Percentiles rank a stretch among this genome's conserved stretches.
These are phyloP conservation scores for Microsporum canis DNA, from an alignment of 2,329 filamentous ascomycete genomes.

Conservation along the genomic window DNA sequence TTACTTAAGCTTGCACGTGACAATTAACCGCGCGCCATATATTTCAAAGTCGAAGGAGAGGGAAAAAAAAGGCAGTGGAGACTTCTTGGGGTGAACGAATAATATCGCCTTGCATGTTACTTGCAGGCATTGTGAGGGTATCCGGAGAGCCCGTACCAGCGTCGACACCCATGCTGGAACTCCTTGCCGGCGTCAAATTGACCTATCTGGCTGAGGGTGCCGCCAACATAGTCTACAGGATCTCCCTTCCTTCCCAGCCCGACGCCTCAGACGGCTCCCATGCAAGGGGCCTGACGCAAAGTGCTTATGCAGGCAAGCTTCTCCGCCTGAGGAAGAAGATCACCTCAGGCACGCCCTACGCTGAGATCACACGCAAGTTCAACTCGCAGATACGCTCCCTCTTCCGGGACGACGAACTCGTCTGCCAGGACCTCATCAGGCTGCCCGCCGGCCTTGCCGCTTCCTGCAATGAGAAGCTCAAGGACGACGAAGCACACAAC, in stretches of 20 bases:
- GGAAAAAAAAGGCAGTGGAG: background rate
- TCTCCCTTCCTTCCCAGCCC: conserved; percentile 31
- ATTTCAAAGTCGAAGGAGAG: background rate
- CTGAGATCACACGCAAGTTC: conserved; percentile 33
- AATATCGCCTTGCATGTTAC: background rate
- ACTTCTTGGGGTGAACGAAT: background rate
- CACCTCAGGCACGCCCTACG: conserved; percentile 42
- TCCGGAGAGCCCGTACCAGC: background rate
- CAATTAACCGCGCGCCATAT: background rate
- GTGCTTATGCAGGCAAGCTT: conserved; percentile 35
- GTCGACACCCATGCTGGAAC: conserved; percentile 20
- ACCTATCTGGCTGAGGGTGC: conserved; percentile 55
- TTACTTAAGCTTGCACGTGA: background rate
- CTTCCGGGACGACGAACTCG: conserved; percentile 45
- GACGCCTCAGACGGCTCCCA: conserved; percentile 7
- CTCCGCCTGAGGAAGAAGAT: conserved; percentile 52
- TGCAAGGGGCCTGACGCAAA: conserved; percentile 7
- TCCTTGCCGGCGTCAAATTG: conserved; percentile 27
- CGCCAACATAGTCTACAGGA: conserved; percentile 63
- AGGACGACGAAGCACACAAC: conserved; percentile 34
- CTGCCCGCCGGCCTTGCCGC: conserved; percentile 36
- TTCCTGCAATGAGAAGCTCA: conserved; percentile 45
- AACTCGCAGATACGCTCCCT: conserved; percentile 40
- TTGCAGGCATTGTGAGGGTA: conserved; percentile 13
- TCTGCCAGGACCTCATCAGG: conserved; percentile 45